phyloP scores from a whole-genome alignment of 345 rosid genomes.

The Streptanthus diversifolius region DNA sequence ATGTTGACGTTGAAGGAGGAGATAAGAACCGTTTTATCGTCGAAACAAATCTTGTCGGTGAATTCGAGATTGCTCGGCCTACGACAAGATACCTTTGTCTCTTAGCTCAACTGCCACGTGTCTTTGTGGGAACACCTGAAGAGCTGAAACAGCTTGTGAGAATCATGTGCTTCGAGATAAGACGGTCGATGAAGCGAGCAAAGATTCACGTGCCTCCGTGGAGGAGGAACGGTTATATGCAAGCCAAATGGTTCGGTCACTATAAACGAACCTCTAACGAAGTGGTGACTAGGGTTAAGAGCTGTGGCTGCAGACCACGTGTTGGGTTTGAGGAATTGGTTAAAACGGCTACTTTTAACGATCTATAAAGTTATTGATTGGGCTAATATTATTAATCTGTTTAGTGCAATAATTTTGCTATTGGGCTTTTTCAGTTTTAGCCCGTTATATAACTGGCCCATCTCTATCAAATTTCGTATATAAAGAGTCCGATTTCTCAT shows the following conservation, averaged over 20 bases:
- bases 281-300: constrained; percentile 26
- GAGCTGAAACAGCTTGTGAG: constrained; percentile 56
- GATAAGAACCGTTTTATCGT: constrained; percentile 49
- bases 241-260: constrained; percentile 69
- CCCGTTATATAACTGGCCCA: not conserved
- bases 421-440: not conserved
- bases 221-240: constrained; percentile 77
- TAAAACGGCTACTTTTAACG: not conserved
- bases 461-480: not conserved
- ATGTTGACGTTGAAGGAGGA: constrained; percentile 48
- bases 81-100: constrained; percentile 40
- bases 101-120: constrained; percentile 42
- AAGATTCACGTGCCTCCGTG: constrained; percentile 67
- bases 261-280: constrained; percentile 60
- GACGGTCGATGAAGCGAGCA: constrained; percentile 50
- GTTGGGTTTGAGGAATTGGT: constrained; percentile 17
- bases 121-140: constrained; percentile 52
- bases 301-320: constrained; percentile 14
- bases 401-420: not conserved
- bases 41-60: constrained; percentile 50
- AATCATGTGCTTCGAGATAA: constrained; percentile 58
- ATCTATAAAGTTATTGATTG: constrained; percentile 5
- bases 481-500: not conserved
- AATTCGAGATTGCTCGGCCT: constrained; percentile 73
- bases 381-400: not conserved